A percentile compares a stretch with the other conserved stretches of the same genome.
Conservation (phyloP, 139 green algal species). For the Volvox africanus region DNA sequence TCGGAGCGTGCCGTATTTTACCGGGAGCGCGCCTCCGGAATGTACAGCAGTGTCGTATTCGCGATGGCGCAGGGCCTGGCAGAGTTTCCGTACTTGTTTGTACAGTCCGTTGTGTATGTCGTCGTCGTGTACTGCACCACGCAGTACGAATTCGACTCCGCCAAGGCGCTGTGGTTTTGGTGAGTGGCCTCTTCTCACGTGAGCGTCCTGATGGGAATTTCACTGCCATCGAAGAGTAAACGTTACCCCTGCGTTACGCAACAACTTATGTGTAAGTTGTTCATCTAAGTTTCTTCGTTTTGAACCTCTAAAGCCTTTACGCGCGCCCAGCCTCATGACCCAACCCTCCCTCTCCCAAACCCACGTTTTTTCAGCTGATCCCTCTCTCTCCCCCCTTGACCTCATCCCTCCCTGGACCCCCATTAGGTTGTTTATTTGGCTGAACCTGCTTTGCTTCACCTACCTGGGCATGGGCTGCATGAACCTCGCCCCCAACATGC, state of each 20-base stretch:
- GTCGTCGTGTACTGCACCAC: constrained; percentile 64
- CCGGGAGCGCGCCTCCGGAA: constrained; percentile 57
- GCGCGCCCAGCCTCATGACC: too few relatives aligned
- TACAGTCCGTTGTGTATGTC: constrained; percentile 63
- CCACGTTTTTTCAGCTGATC: background rate
- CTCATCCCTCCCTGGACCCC: background rate
- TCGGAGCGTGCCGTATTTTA: constrained; percentile 75
- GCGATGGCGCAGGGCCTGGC: constrained; percentile 47
- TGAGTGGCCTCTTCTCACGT: background rate
- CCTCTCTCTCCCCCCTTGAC: background rate
- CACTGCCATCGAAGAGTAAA: too few relatives aligned
- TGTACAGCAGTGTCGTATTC: constrained; percentile 49
- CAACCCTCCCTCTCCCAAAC: background rate
- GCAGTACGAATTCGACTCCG: constrained; percentile 45
- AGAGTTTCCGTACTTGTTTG: constrained; percentile 64
- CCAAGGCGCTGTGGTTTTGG: constrained; percentile 35
- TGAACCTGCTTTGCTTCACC: constrained; percentile 49
- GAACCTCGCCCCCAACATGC: constrained; percentile 35
- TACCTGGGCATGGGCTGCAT: constrained; percentile 45
- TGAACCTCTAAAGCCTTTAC: too few relatives aligned
- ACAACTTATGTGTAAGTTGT: too few relatives aligned
- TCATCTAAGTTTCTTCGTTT: too few relatives aligned
- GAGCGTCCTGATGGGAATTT: too few relatives aligned
- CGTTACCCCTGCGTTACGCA: too few relatives aligned
- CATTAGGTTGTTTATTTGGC: constrained; percentile 39